Evolutionary conservation across 1,139 yeast species (phyloP), one percentile per base, ranked within the genome.

Genomic region (Pichia sp.): DNA sequence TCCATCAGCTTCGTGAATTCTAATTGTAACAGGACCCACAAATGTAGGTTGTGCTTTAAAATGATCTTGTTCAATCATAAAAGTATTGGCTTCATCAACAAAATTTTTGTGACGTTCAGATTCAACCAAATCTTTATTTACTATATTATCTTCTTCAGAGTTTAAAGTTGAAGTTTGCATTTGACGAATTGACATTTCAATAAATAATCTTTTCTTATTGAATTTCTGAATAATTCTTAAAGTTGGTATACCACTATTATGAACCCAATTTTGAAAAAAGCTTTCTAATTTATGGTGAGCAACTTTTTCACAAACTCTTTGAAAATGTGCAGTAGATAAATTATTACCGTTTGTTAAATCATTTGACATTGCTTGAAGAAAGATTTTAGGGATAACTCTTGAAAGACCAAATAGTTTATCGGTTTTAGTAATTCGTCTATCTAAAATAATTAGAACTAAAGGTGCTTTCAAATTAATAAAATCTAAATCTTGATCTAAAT

Each of bases 1-100:
- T n/a, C 98, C 98, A 61, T 93, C 98, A 0, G 96, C 94, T 60
- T 93, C 99, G 59, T 93, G 98, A 33, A 93, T 89, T 55, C 98
- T 70, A 31, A 93, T 85, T 0, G 98, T 93, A 85, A 93, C 87
- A 0, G 98, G 96, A 0, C 99, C 99, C 0, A 84, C 73, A 52
- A 86, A 86, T 2, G 78, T 72, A 3, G 74, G 66, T 38, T 56
- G 61, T 0, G 74, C 75, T 10, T 65, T 61, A 38, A 50, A 50
- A 14, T 45, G 39, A 19, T 50, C 51, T 1, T 48, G 48, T 62
- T 49, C 62, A 56, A 51, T 38, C 18, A 47, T 65, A 50, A 39
- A 60, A 56, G n/a, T 56, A 16, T 70, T 61, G 0, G 79, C 70
- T 36, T 71, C 74, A 40, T 69, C 66, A n/a, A 74, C 55, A 47